A percentile compares a stretch with the other conserved stretches of the same genome.
Evolutionary conservation across 768 basidiomycete genomes (phyloP).

Genomic region (Neoboletus brunneissimus): DNA sequence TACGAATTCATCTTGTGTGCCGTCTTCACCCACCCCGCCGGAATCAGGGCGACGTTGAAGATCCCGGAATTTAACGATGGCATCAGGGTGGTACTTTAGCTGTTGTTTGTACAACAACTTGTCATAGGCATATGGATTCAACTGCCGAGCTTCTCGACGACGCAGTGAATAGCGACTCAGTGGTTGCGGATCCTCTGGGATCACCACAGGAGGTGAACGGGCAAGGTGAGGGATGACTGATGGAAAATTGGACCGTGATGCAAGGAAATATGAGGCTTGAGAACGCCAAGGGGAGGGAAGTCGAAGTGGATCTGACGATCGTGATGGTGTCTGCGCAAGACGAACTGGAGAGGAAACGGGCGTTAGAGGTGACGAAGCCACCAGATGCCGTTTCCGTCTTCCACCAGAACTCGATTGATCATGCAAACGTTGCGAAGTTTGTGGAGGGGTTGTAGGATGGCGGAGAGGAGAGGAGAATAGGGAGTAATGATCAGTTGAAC

Average conservation of each 20-base stretch:
- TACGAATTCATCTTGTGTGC: constrained; percentile 32
- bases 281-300: constrained; percentile 9
- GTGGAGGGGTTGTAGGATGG: constrained; percentile 18
- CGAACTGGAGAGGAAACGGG: constrained; percentile 15
- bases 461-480: constrained; percentile 16
- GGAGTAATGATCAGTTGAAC: constrained; percentile 11
- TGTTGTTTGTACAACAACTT: constrained; percentile 48
- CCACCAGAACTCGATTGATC: constrained; percentile 1
- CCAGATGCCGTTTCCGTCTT: background rate
- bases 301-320: constrained; percentile 26
- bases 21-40: constrained; percentile 28
- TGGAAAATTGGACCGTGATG: background rate
- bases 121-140: constrained; percentile 63
- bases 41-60: constrained; percentile 30
- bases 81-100: constrained; percentile 58
- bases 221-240: background rate
- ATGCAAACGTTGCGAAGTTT: constrained; percentile 10
- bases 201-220: constrained; percentile 3
- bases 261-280: background rate
- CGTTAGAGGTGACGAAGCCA: constrained; percentile 22
- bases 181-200: constrained; percentile 19
- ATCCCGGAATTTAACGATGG: constrained; percentile 54
- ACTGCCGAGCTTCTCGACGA: constrained; percentile 50
- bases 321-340: constrained; percentile 5
- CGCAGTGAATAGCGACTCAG: constrained; percentile 53